Evolutionary conservation across 1,284 basidiomycete genomes (phyloP), one percentile per base, ranked within the genome.

Genomic region (Puccinia polysora): DNA sequence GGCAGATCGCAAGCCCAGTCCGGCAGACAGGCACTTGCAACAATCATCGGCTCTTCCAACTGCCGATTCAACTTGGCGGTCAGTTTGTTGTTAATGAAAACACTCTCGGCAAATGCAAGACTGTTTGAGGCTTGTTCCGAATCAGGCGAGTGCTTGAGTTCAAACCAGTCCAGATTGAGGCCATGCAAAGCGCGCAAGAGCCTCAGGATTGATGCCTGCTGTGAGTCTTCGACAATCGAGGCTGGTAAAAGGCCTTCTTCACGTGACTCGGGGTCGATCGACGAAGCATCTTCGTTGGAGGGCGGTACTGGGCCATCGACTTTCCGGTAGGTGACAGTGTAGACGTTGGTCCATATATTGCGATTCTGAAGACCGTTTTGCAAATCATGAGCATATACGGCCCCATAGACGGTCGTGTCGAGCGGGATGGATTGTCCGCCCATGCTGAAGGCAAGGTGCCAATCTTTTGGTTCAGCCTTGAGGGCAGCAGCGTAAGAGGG

Each of bases 41-140:
- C 90, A 75, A 99, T 95, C 91, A 98, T 96, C 0, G 92, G 91
- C 80, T 99, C 96, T 77, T 98, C 95, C 43, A 99, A 81, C 80
- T 98, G 96, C 47, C 96, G 86, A n/a, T 92, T 94, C 43, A 99
- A 85, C 81, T 99, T 98, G 25, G 96, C 96, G 0, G 93, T 94
- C 55, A 99, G 83, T 81, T 98, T 97, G 83, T 97, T 97, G 81
- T 98, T 99, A 76, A 98, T 87, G 78, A 98, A 98, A 0, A 89
- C 85, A 0, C 88, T 86, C 74, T 93, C 90, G 10, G 52, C 40
- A 86, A 80, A 58, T 80, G 81, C 1, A 34, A 73, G 14, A 38
- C 75, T 75, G 47, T 69, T 59, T 52, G 73, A 40, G 18, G 75
- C 73, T 59, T 53, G 25, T 59, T 63, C 20, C 65, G 67, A 38